Conservation (phyloP, 192 early-diverging fungal genomes). For the Coemansia sp. region DNA sequence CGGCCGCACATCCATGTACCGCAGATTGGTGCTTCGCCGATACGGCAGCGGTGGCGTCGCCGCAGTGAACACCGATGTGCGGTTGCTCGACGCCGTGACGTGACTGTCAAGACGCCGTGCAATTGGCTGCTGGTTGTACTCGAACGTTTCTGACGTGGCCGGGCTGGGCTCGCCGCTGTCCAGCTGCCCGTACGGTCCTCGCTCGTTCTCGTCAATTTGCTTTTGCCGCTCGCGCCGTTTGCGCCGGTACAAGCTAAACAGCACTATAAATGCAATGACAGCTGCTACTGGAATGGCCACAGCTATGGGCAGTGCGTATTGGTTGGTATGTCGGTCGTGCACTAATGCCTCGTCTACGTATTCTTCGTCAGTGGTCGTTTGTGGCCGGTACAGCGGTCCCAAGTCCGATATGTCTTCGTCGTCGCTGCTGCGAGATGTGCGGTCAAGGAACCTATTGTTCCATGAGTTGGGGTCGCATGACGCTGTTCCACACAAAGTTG, state of each 20-base stretch:
- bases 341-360: not conserved
- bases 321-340: not conserved
- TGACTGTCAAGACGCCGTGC: not conserved
- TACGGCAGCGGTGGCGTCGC: conserved; percentile 9
- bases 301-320: not conserved
- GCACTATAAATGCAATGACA: not conserved
- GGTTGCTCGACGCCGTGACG: conserved; percentile 3
- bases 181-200: conserved; percentile 12
- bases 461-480: conserved; percentile 10
- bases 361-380: not conserved
- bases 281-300: conserved; percentile 8
- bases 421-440: not conserved
- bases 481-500: conserved; percentile 16
- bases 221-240: not conserved
- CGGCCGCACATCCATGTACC: not conserved
- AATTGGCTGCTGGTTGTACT: conserved; percentile 9
- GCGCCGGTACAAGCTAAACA: conserved; percentile 9
- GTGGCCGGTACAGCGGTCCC: conserved; percentile 13
- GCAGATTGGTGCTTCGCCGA: not conserved
- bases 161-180: conserved; percentile 13
- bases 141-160: conserved; percentile 5
- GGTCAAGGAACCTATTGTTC: conserved; percentile 17
- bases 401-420: not conserved
- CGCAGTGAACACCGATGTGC: conserved; percentile 5
- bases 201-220: no score